Percentiles rank a stretch among this genome's conserved stretches.
phyloP scores from a whole-genome alignment of 2,329 filamentous ascomycete genomes.

The Xylariaceae sp. region DNA sequence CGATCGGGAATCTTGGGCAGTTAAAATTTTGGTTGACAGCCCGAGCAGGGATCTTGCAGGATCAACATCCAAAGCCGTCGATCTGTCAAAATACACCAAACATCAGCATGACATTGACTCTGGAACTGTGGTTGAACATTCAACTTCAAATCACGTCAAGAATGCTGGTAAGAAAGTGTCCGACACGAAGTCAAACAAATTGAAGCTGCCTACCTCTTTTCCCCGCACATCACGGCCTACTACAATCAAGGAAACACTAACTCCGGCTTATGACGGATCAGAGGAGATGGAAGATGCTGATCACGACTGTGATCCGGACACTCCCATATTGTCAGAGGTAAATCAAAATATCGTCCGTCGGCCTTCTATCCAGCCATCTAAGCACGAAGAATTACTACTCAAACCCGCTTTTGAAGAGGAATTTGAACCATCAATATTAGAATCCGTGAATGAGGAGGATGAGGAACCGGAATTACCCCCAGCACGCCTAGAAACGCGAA shows the following conservation, averaged over 20 bases:
- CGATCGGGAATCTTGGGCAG: constrained; percentile 23
- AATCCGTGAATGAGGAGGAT: constrained; percentile 42
- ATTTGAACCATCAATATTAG: constrained; percentile 39
- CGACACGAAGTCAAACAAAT: background rate
- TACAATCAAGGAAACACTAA: constrained; percentile 10
- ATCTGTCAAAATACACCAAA: constrained; percentile 16
- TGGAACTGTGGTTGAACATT: constrained; percentile 12
- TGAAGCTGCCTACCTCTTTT: background rate
- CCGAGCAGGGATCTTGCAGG: constrained; percentile 19
- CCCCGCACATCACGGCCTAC: background rate
- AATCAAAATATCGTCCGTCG: constrained; percentile 38
- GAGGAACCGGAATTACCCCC: constrained; percentile 41
- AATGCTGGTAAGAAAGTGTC: constrained; percentile 11
- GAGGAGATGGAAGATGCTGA: constrained; percentile 23
- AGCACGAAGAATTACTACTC: constrained; percentile 14
- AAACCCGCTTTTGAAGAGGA: constrained; percentile 33
- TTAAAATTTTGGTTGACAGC: constrained; percentile 30
- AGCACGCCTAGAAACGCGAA: constrained; percentile 30
- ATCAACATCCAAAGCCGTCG: constrained; percentile 14
- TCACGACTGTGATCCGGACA: constrained; percentile 2
- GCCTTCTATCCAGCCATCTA: constrained; percentile 28
- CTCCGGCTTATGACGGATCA: constrained; percentile 28
- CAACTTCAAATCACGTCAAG: constrained; percentile 24
- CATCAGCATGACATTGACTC: constrained; percentile 25
- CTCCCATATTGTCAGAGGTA: constrained; percentile 35